Evolutionary conservation across 306 rosid species (phyloP).

Genomic region (Crataegus laevigata): DNA sequence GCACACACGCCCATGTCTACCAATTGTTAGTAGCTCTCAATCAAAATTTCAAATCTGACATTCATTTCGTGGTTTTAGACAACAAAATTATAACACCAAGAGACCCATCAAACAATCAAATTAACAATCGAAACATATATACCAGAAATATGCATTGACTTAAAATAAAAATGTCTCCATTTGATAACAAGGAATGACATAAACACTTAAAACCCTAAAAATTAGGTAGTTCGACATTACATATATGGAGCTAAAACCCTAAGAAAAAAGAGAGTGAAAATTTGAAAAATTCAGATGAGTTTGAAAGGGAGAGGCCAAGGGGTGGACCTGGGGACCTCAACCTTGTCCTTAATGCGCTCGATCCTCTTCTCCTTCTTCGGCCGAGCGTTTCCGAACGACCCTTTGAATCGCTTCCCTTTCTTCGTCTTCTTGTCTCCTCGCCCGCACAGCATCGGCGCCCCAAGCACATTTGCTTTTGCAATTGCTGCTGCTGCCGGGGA

Average conservation of each 20-base stretch:
- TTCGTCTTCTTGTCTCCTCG: slow-evolving; percentile 89
- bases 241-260: not conserved
- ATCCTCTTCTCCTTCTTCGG: slow-evolving; percentile 91
- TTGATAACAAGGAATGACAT: not conserved
- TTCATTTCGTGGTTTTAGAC: not conserved
- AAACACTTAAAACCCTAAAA: not conserved
- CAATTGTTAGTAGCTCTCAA: not conserved
- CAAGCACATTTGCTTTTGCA: not conserved
- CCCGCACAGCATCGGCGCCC: slow-evolving; percentile 57
- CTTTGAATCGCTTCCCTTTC: slow-evolving; percentile 91
- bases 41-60: not conserved
- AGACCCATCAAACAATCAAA: not conserved
- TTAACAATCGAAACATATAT: not conserved
- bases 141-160: not conserved
- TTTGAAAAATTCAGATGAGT: slow-evolving; percentile 37
- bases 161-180: not conserved
- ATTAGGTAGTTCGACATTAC: not conserved
- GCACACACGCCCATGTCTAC: not conserved
- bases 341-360: slow-evolving; percentile 82
- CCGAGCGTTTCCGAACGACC: slow-evolving; percentile 71
- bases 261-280: not conserved
- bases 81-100: too few species aligned
- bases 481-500: not conserved
- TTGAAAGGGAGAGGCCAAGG: slow-evolving; percentile 99
- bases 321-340: slow-evolving; percentile 92